phyloP scores from a whole-genome alignment of 306 rosid genomes.

The Castanea crenata region DNA sequence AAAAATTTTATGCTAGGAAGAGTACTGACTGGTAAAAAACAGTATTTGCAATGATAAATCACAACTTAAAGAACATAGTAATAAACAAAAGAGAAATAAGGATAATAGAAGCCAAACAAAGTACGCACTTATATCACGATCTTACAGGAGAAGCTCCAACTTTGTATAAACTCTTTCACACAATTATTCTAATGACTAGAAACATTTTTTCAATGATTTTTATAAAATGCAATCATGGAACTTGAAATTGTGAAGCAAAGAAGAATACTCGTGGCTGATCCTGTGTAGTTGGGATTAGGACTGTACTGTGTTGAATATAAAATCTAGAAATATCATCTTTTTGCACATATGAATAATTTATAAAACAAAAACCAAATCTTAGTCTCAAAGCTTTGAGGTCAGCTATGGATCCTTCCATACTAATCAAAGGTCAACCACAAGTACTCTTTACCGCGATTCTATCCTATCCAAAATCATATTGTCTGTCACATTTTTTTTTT shows the following conservation, averaged over 20 bases:
- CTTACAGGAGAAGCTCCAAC: background rate
- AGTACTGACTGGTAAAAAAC: background rate
- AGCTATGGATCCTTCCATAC: too few relatives aligned
- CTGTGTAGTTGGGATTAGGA: background rate
- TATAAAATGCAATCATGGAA: background rate
- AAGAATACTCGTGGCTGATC: background rate
- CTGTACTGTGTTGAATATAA: background rate
- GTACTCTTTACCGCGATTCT: too few relatives aligned
- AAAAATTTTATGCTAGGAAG: background rate
- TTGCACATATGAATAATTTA: background rate
- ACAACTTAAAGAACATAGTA: background rate
- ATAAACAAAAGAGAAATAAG: background rate
- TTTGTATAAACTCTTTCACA: background rate
- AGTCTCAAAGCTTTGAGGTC: too few relatives aligned
- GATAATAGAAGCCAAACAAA: background rate
- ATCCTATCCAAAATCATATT: too few relatives aligned
- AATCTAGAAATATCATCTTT: background rate
- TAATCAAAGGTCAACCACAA: too few relatives aligned
- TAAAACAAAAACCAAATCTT: background rate
- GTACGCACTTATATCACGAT: background rate
- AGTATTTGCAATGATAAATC: background rate
- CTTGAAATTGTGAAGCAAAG: background rate
- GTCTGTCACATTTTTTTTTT: too few relatives aligned
- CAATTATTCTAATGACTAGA: background rate
- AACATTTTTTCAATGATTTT: background rate